Percentiles rank a stretch among this genome's conserved stretches.
These are phyloP conservation scores for Colletotrichum ledebouriae DNA, from an alignment of 2,329 filamentous ascomycete genomes.

Conservation along the genomic window DNA sequence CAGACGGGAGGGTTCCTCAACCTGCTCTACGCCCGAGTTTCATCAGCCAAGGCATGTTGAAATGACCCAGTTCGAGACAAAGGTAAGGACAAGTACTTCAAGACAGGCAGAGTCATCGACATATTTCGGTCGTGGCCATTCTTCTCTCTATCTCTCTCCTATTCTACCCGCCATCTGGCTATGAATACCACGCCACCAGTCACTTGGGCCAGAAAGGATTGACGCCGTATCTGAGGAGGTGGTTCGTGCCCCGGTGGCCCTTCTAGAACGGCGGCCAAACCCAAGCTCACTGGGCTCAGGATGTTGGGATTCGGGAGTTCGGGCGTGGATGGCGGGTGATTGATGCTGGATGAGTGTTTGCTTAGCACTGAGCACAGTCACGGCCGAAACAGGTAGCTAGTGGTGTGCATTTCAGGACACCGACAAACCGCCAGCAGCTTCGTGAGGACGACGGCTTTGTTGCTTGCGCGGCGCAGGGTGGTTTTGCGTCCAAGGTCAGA, in stretches of 20 bases:
- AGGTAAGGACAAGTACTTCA: neutral
- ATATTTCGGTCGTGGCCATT: too few relatives aligned
- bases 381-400: neutral
- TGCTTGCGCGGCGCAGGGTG: constrained; percentile 20
- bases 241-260: constrained; percentile 13
- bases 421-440: constrained; percentile 1
- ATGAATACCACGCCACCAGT: neutral
- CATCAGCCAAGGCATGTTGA: constrained; percentile 1
- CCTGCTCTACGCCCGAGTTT: neutral
- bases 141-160: constrained; percentile 14
- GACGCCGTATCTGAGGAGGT: constrained; percentile 1
- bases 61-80: neutral
- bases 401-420: constrained; percentile 7
- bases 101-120: too few relatives aligned
- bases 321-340: neutral
- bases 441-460: constrained; percentile 16
- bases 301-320: constrained; percentile 4
- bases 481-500: constrained; percentile 14
- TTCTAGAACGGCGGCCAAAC: constrained; percentile 20
- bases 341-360: constrained; percentile 11
- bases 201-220: constrained; percentile 1
- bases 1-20: constrained; percentile 15
- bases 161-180: neutral
- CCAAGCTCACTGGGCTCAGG: neutral
- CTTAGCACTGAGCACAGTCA: neutral